phyloP scores from a whole-genome alignment of 257 asterid species.

The Solanum pennellii region DNA sequence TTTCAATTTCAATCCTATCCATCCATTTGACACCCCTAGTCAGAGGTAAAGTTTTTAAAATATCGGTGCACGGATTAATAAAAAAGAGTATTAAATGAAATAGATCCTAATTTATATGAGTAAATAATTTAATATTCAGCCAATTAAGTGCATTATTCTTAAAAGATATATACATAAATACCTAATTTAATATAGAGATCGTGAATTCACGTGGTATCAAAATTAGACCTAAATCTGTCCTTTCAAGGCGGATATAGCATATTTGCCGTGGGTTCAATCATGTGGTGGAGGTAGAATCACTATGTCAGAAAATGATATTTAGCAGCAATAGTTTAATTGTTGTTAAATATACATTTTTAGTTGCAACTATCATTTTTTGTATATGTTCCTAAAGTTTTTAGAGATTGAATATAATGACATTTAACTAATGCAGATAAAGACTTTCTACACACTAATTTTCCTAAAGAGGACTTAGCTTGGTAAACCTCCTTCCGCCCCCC shows the following conservation, averaged over 20 bases:
- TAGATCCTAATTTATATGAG: neutral
- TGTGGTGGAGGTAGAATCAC: neutral
- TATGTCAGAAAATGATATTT: no score
- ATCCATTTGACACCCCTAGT: neutral
- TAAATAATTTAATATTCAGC: neutral
- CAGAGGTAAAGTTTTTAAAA: neutral
- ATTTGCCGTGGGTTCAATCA: neutral
- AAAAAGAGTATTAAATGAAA: neutral
- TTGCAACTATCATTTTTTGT: no score
- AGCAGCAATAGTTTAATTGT: no score
- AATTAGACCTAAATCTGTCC: neutral
- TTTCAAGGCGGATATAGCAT: neutral
- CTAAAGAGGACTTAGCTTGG: no score
- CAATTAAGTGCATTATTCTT: neutral
- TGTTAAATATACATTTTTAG: no score
- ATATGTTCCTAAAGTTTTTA: no score
- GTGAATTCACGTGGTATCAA: neutral
- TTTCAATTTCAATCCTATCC: no score
- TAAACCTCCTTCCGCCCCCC: neutral
- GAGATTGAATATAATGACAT: no score
- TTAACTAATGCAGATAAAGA: no score
- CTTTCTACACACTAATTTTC: no score
- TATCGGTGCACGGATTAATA: neutral
- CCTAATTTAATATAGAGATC: neutral
- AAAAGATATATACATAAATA: neutral